Evolutionary conservation across 1,139 yeast species (phyloP), one percentile per base, ranked within the genome.

Genomic region (Spathaspora sp.): DNA sequence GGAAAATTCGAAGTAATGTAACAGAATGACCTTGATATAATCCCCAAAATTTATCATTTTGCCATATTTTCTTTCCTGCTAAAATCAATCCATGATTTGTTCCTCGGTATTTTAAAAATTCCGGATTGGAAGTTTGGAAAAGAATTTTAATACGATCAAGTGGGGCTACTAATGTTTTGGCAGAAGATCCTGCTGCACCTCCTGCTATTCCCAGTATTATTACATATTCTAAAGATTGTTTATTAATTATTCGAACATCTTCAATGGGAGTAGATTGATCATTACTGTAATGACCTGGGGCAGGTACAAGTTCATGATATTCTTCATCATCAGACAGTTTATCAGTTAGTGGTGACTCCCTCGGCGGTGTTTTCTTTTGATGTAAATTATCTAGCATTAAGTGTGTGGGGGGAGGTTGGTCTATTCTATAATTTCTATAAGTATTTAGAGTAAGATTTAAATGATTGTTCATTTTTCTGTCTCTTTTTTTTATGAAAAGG

Each of bases 11-110:
- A 39, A 91, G 65, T 43, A 93, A 70, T 0, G 99, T 93, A 0
- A 95, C 97, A 2, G 96, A 87, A 64, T 93, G 99, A 34, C 99
- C 99, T 59, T 91, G 97, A 63, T 84, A 93, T 47, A 93, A 78
- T 1, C 99, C 99, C 41, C 70, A 53, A 1, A 83, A 45, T n/a
- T 99, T 99, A 61, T 89, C 95, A 37, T 72, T 73, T 7, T 57
- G 48, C 70, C 82, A 81, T 31, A 93, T 91, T 48, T 80, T 78
- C 38, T 69, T 68, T 0, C 86, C 86, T 0, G 99, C 98, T 42
- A 73, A 70, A 48, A 82, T 75, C 45, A 93, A 72, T 2, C 99
- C 99, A 26, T 72, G 67, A 56, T 87, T 80, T 1, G 91, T 82
- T 16, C 97, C 97, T 17, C 96, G 75, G 62, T 82, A 90, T 63